Conservation (phyloP, 2,329 filamentous ascomycete genomes). For the Xylaria sp. region DNA sequence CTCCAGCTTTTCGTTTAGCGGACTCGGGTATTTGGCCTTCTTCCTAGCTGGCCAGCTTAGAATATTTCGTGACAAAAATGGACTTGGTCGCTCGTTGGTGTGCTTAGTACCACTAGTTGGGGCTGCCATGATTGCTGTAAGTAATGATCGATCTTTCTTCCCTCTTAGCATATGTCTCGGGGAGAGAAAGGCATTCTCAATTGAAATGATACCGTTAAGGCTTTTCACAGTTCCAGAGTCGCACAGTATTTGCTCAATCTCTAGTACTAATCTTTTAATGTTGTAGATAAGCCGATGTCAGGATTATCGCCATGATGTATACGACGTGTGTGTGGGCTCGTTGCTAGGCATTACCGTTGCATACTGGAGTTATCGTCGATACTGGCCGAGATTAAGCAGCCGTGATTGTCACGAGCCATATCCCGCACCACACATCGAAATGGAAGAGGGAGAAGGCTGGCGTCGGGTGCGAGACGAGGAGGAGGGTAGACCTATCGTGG, state of each 20-base stretch:
- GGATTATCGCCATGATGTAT: slow-evolving; percentile 78
- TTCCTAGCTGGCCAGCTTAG: slow-evolving; percentile 76
- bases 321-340: slow-evolving; percentile 72
- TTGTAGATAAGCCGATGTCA: slow-evolving; percentile 69
- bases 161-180: not conserved
- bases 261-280: not conserved
- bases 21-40: slow-evolving; percentile 78
- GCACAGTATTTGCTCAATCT: not conserved
- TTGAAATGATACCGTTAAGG: not conserved
- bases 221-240: not conserved
- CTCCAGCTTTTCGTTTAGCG: slow-evolving; percentile 81
- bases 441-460: slow-evolving; percentile 49
- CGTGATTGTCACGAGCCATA: slow-evolving; percentile 68
- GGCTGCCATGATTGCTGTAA: slow-evolving; percentile 70
- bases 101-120: slow-evolving; percentile 70
- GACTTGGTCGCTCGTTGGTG: slow-evolving; percentile 66
- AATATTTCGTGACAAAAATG: slow-evolving; percentile 63
- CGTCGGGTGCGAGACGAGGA: slow-evolving; percentile 65
- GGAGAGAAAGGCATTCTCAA: not conserved
- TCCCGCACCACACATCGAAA: slow-evolving; percentile 57
- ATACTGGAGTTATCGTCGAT: slow-evolving; percentile 74
- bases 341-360: slow-evolving; percentile 69
- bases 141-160: not conserved
- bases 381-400: slow-evolving; percentile 68
- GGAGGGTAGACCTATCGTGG: slow-evolving; percentile 53